phyloP scores from a whole-genome alignment of 352 stramenopile species.

The Pythium aphanidermatum region DNA sequence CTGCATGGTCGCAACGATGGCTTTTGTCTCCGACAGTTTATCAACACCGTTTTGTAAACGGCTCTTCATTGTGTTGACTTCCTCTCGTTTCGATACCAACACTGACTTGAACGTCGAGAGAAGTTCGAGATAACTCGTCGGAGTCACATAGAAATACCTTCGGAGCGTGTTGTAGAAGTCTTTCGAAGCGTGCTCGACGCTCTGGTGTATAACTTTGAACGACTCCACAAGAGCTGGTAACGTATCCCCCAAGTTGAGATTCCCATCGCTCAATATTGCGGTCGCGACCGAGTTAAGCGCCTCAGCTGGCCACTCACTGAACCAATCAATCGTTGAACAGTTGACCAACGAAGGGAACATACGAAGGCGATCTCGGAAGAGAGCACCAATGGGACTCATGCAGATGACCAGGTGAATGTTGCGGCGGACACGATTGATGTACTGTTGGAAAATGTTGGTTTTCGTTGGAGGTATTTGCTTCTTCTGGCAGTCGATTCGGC shows the following conservation, averaged over 20 bases:
- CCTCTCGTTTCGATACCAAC: constrained; percentile 84
- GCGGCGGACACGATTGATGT: constrained; percentile 86
- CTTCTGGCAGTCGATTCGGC: constrained; percentile 90
- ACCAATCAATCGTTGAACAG: constrained; percentile 87
- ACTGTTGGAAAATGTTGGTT: constrained; percentile 94
- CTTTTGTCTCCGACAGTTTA: constrained; percentile 79
- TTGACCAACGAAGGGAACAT: constrained; percentile 89
- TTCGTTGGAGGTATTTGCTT: constrained; percentile 89
- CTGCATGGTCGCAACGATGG: constrained; percentile 80
- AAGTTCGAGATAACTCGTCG: constrained; percentile 90
- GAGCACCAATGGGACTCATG: constrained; percentile 75
- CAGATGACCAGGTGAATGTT: constrained; percentile 92
- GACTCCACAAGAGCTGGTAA: constrained; percentile 59
- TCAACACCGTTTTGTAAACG: constrained; percentile 84
- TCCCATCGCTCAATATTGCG: constrained; percentile 78
- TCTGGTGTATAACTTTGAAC: constrained; percentile 90
- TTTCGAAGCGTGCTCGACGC: constrained; percentile 76
- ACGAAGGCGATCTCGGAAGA: constrained; percentile 75
- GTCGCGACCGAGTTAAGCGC: constrained; percentile 79
- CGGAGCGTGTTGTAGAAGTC: constrained; percentile 84
- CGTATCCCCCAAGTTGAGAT: constrained; percentile 52
- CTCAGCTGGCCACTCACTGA: constrained; percentile 84
- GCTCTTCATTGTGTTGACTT: constrained; percentile 85
- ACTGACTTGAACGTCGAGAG: constrained; percentile 90
- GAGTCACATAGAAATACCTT: constrained; percentile 92